Evolutionary conservation across 1,139 yeast species (phyloP).

Genomic region (Protomyces lactucae-debilis): DNA sequence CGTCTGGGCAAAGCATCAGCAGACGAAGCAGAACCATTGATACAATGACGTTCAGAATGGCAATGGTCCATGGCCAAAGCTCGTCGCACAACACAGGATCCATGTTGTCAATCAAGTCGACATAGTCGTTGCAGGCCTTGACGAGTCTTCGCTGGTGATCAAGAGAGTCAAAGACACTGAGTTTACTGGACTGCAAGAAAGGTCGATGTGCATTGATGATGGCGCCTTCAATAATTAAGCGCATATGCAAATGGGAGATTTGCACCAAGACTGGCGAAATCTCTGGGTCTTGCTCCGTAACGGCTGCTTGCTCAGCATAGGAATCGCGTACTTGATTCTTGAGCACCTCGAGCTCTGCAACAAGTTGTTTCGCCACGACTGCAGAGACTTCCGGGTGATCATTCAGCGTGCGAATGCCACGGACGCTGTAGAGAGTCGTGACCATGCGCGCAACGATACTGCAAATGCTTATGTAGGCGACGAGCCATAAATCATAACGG

Average conservation of each 20-base stretch:
- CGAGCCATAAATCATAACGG: background rate
- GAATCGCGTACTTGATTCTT: background rate
- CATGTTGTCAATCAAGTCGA: background rate
- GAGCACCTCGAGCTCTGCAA: background rate
- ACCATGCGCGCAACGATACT: background rate
- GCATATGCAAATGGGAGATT: background rate
- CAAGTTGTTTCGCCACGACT: background rate
- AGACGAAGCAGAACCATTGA: background rate
- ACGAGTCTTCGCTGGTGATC: conserved; percentile 2
- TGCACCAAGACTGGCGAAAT: background rate
- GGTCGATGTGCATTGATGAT: conserved; percentile 10
- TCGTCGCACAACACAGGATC: background rate
- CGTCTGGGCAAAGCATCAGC: background rate
- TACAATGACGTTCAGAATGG: background rate
- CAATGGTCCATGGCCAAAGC: background rate
- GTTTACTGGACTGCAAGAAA: background rate
- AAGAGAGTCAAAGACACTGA: conserved; percentile 9
- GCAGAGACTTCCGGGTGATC: conserved; percentile 3
- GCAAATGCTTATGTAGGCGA: background rate
- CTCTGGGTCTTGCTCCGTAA: background rate
- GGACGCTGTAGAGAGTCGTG: background rate
- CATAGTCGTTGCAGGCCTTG: background rate
- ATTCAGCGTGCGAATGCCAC: background rate
- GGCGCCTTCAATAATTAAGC: conserved; percentile 3
- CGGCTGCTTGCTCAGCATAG: background rate